phyloP scores from a whole-genome alignment of 805 yeast genomes.

The Cephaloascus albidus region DNA sequence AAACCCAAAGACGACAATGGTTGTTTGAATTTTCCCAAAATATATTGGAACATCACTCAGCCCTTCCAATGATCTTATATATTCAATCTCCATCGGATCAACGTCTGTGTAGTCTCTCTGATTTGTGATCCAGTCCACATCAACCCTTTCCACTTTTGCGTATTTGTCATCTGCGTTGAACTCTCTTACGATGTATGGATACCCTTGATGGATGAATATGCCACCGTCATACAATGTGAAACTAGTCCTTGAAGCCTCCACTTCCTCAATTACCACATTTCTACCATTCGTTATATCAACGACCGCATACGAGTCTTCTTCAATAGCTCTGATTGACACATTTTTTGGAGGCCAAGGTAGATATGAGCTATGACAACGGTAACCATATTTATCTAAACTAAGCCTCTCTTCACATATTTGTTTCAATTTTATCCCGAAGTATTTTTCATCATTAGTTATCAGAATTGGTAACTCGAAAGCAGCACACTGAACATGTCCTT shows the following conservation, averaged over 20 bases:
- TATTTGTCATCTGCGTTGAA: slow-evolving; percentile 68
- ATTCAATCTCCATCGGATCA: slow-evolving; percentile 72
- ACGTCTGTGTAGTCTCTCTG: slow-evolving; percentile 92
- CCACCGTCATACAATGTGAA: slow-evolving; percentile 91
- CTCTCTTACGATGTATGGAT: slow-evolving; percentile 77
- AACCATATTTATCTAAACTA: slow-evolving; percentile 33
- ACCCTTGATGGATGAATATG: slow-evolving; percentile 89
- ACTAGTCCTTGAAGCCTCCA: slow-evolving; percentile 81
- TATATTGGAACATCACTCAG: slow-evolving; percentile 51
- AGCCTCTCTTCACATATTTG: slow-evolving; percentile 29
- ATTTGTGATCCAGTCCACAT: slow-evolving; percentile 88
- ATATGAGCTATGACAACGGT: slow-evolving; percentile 47
- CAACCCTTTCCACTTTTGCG: slow-evolving; percentile 82
- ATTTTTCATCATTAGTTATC: slow-evolving; percentile 40
- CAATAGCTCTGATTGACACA: slow-evolving; percentile 77
- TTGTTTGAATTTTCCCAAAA: slow-evolving; percentile 66
- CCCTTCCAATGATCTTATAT: slow-evolving; percentile 41
- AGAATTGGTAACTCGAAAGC: slow-evolving; percentile 74
- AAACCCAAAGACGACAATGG: slow-evolving; percentile 82
- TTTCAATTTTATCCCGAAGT: slow-evolving; percentile 35
- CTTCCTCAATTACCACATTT: slow-evolving; percentile 74
- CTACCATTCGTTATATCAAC: slow-evolving; percentile 79
- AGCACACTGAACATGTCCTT: slow-evolving; percentile 89
- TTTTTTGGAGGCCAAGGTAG: slow-evolving; percentile 75
- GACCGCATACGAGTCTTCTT: slow-evolving; percentile 76